Percentiles rank a stretch among this genome's conserved stretches.
Conservation (phyloP, 495 filamentous ascomycete species). For the Lasiosphaeris hirsuta region DNA sequence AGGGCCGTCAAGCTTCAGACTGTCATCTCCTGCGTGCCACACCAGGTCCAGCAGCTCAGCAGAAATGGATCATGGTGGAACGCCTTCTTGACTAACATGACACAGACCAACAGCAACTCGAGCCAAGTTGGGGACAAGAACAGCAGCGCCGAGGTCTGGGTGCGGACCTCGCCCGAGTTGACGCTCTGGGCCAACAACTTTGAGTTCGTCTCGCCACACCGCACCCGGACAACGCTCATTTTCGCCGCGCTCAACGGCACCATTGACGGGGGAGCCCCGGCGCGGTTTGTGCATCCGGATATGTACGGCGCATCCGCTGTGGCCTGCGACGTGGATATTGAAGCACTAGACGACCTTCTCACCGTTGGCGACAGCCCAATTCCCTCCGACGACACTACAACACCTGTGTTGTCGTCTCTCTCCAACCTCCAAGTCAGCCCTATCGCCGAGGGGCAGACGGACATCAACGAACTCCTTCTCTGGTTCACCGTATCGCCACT, state of each 20-base stretch:
- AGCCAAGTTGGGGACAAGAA: slow-evolving; percentile 5
- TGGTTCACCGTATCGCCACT: slow-evolving; percentile 31
- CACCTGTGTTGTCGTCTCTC: slow-evolving; percentile 22
- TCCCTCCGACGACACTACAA: neutral
- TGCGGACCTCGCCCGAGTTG: slow-evolving; percentile 20
- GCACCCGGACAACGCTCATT: slow-evolving; percentile 24
- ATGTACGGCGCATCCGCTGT: slow-evolving; percentile 22
- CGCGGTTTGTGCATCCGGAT: slow-evolving; percentile 10
- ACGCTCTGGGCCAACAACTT: slow-evolving; percentile 27
- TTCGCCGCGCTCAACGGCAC: slow-evolving; percentile 33
- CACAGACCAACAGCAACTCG: slow-evolving; percentile 14
- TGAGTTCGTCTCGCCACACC: slow-evolving; percentile 16
- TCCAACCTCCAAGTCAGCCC: slow-evolving; percentile 12
- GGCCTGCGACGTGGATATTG: slow-evolving; percentile 23
- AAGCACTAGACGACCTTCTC: slow-evolving; percentile 20
- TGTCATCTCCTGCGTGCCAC: slow-evolving; percentile 20
- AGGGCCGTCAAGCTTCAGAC: slow-evolving; percentile 23
- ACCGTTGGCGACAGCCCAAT: slow-evolving; percentile 8
- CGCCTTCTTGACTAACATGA: slow-evolving; percentile 31
- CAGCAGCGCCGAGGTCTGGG: slow-evolving; percentile 23
- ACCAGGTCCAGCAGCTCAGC: slow-evolving; percentile 17
- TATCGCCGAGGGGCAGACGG: slow-evolving; percentile 5
- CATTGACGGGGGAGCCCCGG: slow-evolving; percentile 22
- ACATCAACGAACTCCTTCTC: slow-evolving; percentile 30
- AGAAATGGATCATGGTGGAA: slow-evolving; percentile 18